These are phyloP conservation scores for Cryphonectria parasitica DNA, from an alignment of 2,329 filamentous ascomycete species.

Conservation along the genomic window DNA sequence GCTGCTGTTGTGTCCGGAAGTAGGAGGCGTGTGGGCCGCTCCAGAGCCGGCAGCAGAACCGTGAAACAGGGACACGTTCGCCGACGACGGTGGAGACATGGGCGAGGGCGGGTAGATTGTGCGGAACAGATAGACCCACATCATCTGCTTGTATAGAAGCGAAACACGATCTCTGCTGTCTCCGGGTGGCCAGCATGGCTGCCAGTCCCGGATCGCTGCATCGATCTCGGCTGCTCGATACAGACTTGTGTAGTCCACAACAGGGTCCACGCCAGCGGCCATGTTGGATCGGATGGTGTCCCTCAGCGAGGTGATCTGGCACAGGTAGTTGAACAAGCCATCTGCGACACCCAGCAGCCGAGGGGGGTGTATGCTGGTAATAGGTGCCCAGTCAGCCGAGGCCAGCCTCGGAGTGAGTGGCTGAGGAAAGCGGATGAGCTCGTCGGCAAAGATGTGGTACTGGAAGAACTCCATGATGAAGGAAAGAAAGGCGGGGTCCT, in stretches of 20 bases:
- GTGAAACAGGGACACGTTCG: conserved; percentile 29
- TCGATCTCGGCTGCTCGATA: conserved; percentile 78
- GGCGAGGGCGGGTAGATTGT: conserved; percentile 60
- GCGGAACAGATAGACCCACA: conserved; percentile 67
- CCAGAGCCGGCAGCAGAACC: conserved; percentile 30
- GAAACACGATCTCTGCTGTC: conserved; percentile 61
- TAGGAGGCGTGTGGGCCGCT: conserved; percentile 35
- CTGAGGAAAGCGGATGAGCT: conserved; percentile 57
- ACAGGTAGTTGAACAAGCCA: conserved; percentile 77
- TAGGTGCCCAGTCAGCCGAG: conserved; percentile 49
- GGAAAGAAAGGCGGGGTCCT: conserved; percentile 66
- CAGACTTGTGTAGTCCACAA: conserved; percentile 73
- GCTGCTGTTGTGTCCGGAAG: conserved; percentile 39
- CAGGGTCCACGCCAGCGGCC: conserved; percentile 62
- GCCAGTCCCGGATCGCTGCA: conserved; percentile 73
- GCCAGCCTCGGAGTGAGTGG: conserved; percentile 43
- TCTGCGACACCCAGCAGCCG: conserved; percentile 81
- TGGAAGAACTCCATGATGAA: conserved; percentile 81
- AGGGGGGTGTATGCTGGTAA: conserved; percentile 49
- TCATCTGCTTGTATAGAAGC: conserved; percentile 66
- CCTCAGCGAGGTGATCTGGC: conserved; percentile 76
- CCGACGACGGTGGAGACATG: conserved; percentile 29
- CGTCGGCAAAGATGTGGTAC: conserved; percentile 74
- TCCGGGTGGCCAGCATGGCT: conserved; percentile 62
- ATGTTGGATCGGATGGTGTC: conserved; percentile 74